Conservation (phyloP, 2,329 filamentous ascomycete genomes). For the Paraphoma sp. region DNA sequence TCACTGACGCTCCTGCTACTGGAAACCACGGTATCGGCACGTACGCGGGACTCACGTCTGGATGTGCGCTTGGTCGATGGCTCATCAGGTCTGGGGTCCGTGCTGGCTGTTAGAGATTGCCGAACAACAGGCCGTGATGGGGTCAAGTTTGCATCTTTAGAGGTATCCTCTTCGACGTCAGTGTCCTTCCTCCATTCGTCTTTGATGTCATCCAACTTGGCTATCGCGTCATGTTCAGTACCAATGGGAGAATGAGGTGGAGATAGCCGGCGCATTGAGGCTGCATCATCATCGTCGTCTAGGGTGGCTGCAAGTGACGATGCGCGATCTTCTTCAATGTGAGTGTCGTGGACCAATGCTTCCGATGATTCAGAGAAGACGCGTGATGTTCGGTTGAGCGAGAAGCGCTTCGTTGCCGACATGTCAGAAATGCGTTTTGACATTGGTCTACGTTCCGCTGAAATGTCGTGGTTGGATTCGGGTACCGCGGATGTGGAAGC, state of each 20-base stretch:
- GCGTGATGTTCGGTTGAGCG: constrained; percentile 19
- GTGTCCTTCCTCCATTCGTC: too few species aligned
- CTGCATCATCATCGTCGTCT: constrained; percentile 63
- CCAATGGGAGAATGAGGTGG: constrained; percentile 33
- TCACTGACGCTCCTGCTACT: constrained; percentile 22
- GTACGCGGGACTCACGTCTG: constrained; percentile 18
- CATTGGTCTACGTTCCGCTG: constrained; percentile 26
- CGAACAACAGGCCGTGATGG: constrained; percentile 1
- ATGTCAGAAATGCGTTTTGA: constrained; percentile 46
- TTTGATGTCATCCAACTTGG: background rate
- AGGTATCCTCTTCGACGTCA: too few species aligned
- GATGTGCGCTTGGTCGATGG: constrained; percentile 11
- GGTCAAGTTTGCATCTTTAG: too few species aligned
- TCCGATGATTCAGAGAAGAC: constrained; percentile 45
- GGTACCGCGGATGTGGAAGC: constrained; percentile 65
- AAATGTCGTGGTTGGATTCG: constrained; percentile 24
- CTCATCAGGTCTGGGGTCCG: constrained; percentile 35
- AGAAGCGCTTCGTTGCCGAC: constrained; percentile 35
- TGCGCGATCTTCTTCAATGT: constrained; percentile 50
- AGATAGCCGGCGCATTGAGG: constrained; percentile 41
- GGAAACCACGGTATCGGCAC: constrained; percentile 27
- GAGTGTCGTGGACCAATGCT: constrained; percentile 36
- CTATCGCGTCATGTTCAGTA: constrained; percentile 10
- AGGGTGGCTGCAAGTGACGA: constrained; percentile 61
- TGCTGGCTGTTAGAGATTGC: constrained; percentile 38